Conservation (phyloP, 2,329 filamentous ascomycete species). For the Epichloe hybrida region DNA sequence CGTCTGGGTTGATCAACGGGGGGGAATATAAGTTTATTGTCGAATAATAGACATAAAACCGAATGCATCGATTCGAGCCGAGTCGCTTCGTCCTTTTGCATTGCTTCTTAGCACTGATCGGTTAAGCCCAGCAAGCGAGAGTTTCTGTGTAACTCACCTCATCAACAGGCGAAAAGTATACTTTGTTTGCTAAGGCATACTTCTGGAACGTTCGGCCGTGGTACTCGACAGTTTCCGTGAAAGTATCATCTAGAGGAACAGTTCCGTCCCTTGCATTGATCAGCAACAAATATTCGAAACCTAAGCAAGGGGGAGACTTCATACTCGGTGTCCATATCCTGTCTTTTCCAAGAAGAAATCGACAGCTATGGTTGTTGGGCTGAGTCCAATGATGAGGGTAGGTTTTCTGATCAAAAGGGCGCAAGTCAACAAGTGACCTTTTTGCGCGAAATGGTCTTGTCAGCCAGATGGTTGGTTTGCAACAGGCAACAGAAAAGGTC, state of each 20-base stretch:
- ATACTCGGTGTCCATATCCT: conserved; percentile 20
- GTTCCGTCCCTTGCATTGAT: conserved; percentile 30
- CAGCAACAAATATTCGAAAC: background rate
- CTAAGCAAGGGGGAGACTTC: conserved; percentile 6
- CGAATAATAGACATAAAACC: conserved; percentile 50
- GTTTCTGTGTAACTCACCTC: conserved; percentile 37
- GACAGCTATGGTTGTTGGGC: background rate
- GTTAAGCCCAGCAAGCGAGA: background rate
- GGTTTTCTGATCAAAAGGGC: background rate
- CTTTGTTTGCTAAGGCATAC: conserved; percentile 49
- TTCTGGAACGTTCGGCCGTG: conserved; percentile 54
- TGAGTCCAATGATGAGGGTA: background rate
- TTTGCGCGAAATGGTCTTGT: background rate
- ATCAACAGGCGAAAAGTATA: conserved; percentile 59
- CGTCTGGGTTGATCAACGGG: conserved; percentile 41
- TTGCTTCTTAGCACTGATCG: background rate
- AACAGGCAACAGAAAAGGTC: background rate
- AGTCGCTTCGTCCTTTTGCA: conserved; percentile 49
- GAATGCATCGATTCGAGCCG: conserved; percentile 50
- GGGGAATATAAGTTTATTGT: conserved; percentile 56
- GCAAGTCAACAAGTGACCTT: background rate
- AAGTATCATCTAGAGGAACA: conserved; percentile 41
- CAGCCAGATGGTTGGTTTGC: conserved; percentile 1
- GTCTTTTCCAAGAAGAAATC: background rate
- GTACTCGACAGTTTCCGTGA: conserved; percentile 44